These are phyloP conservation scores for Aphanomyces astaci DNA, from an alignment of 352 stramenopile genomes.

Conservation along the genomic window DNA sequence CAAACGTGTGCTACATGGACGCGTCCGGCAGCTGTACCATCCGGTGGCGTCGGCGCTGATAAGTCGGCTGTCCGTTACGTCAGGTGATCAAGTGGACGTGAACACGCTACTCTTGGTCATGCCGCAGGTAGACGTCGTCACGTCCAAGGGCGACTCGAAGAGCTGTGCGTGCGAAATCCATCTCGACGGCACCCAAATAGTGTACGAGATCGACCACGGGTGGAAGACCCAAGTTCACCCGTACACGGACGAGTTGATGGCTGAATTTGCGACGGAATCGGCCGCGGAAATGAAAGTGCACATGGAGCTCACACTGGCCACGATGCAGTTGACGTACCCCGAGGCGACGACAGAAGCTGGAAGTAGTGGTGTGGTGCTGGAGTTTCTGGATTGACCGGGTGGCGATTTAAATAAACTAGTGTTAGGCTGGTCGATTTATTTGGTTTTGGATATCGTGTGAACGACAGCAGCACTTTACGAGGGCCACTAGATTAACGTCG, in stretches of 20 bases:
- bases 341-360: too few relatives aligned
- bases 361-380: neutral
- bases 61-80: neutral
- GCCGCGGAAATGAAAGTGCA: slow-evolving; percentile 18
- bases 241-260: slow-evolving; percentile 19
- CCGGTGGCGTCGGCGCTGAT: neutral
- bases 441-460: too few relatives aligned
- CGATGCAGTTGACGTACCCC: slow-evolving; percentile 14
- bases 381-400: slow-evolving; percentile 11
- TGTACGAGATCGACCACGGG: neutral
- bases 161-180: neutral
- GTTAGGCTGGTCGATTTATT: too few relatives aligned
- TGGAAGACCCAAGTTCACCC: neutral
- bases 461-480: too few relatives aligned
- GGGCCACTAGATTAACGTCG: too few relatives aligned
- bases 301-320: slow-evolving; percentile 6
- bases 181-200: neutral
- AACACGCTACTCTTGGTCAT: neutral
- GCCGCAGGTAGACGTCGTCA: neutral
- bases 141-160: neutral
- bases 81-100: neutral
- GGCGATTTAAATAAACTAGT: too few relatives aligned
- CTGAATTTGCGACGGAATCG: slow-evolving; percentile 20
- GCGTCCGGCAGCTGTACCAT: neutral
- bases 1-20: neutral